These are phyloP conservation scores for Eutrema heterophyllum DNA, from an alignment of 345 rosid genomes.

Conservation along the genomic window DNA sequence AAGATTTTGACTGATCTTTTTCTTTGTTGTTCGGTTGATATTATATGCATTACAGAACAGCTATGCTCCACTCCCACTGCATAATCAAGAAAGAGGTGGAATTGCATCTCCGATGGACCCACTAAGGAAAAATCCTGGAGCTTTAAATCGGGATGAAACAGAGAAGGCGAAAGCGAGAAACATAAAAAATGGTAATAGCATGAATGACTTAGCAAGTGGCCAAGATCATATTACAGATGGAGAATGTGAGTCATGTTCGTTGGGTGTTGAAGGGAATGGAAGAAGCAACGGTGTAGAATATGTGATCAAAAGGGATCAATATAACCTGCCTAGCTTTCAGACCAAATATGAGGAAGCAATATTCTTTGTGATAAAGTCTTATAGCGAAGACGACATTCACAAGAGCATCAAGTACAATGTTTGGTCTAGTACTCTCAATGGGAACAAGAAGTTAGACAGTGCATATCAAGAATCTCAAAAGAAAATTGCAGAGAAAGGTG, in stretches of 20 bases:
- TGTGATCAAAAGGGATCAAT: slow-evolving; percentile 42
- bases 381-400: slow-evolving; percentile 64
- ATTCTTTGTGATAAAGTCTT: slow-evolving; percentile 65
- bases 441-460: slow-evolving; percentile 53
- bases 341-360: slow-evolving; percentile 43
- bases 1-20: not conserved
- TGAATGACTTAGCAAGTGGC: not conserved
- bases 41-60: slow-evolving; percentile 21
- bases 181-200: slow-evolving; percentile 28
- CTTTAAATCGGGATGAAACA: slow-evolving; percentile 28
- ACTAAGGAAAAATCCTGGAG: slow-evolving; percentile 28
- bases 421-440: slow-evolving; percentile 66
- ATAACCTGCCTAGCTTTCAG: slow-evolving; percentile 45
- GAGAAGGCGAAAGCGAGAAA: slow-evolving; percentile 38
- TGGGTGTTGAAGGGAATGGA: slow-evolving; percentile 34
- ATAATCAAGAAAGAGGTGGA: slow-evolving; percentile 39
- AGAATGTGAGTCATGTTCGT: slow-evolving; percentile 35
- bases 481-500: slow-evolving; percentile 34
- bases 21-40: not conserved
- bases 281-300: slow-evolving; percentile 32
- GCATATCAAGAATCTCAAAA: slow-evolving; percentile 49
- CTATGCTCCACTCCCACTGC: slow-evolving; percentile 27
- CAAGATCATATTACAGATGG: slow-evolving; percentile 21
- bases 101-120: slow-evolving; percentile 18
- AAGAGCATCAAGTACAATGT: slow-evolving; percentile 69